phyloP scores from a whole-genome alignment of 2,329 filamentous ascomycete genomes.

The Lachnellula occidentalis region DNA sequence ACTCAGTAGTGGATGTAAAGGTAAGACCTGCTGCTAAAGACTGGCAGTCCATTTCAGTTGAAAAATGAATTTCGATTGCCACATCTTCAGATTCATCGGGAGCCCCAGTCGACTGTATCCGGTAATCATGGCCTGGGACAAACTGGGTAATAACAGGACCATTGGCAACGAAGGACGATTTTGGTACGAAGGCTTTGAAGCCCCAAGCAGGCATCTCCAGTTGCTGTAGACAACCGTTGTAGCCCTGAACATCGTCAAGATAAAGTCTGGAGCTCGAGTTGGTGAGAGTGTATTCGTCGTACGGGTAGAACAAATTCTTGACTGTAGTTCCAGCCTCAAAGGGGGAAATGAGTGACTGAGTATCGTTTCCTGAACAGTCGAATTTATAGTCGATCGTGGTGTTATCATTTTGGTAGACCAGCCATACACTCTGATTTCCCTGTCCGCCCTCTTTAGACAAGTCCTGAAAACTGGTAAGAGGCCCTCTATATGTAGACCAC shows the following conservation, averaged over 20 bases:
- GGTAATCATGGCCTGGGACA: slow-evolving; percentile 53
- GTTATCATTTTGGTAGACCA: slow-evolving; percentile 42
- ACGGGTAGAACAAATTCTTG: slow-evolving; percentile 56
- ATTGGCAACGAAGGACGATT: slow-evolving; percentile 13
- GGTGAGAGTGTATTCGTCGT: slow-evolving; percentile 47
- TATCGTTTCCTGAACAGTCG: slow-evolving; percentile 41
- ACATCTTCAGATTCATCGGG: slow-evolving; percentile 37
- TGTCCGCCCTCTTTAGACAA: slow-evolving; percentile 26
- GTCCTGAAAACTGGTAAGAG: no score
- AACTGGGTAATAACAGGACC: no score
- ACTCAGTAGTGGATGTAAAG: slow-evolving; percentile 48
- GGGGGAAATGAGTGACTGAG: slow-evolving; percentile 44
- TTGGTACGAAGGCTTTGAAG: slow-evolving; percentile 53
- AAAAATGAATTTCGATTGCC: slow-evolving; percentile 52
- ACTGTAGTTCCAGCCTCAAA: slow-evolving; percentile 48
- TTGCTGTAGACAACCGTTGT: slow-evolving; percentile 53
- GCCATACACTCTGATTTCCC: slow-evolving; percentile 38
- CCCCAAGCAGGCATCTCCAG: slow-evolving; percentile 48
- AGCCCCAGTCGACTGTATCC: slow-evolving; percentile 43
- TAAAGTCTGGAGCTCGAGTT: slow-evolving; percentile 36
- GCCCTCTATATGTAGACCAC: slow-evolving; percentile 52
- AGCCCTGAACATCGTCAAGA: slow-evolving; percentile 36
- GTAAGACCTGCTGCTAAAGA: slow-evolving; percentile 44
- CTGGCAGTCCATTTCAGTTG: slow-evolving; percentile 55
- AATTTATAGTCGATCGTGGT: slow-evolving; percentile 44